Conservation (phyloP, 2,329 filamentous ascomycete genomes). For the Trichoderma harzianum region DNA sequence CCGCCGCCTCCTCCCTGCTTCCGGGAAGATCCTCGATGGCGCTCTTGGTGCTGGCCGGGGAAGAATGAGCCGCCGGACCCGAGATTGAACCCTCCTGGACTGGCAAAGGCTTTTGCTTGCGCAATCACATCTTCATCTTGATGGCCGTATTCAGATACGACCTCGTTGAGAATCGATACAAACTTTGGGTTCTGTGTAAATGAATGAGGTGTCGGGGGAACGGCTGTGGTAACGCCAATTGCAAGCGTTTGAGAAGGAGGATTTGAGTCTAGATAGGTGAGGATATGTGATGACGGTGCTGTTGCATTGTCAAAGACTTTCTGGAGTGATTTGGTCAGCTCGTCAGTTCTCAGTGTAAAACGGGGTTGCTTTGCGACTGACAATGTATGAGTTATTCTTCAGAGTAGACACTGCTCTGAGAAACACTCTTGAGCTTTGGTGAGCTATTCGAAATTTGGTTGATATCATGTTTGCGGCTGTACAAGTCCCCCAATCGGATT, state of each 20-base stretch:
- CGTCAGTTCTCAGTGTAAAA: slow-evolving; percentile 40
- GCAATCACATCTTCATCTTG: slow-evolving; percentile 53
- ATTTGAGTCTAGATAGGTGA: slow-evolving; percentile 57
- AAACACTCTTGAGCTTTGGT: slow-evolving; percentile 22
- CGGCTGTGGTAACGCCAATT: slow-evolving; percentile 54
- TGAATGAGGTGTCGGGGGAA: slow-evolving; percentile 60
- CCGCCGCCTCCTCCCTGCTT: slow-evolving; percentile 40
- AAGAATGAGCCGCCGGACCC: slow-evolving; percentile 52
- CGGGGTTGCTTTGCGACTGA: slow-evolving; percentile 32
- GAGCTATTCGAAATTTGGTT: slow-evolving; percentile 25
- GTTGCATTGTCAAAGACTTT: slow-evolving; percentile 54
- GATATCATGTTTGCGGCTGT: slow-evolving; percentile 26
- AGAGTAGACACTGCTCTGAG: slow-evolving; percentile 44
- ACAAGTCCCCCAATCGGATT: not conserved
- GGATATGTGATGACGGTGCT: slow-evolving; percentile 46
- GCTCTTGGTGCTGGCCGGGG: slow-evolving; percentile 40
- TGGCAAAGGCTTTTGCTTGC: slow-evolving; percentile 59
- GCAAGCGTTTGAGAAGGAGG: slow-evolving; percentile 54
- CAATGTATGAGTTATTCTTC: slow-evolving; percentile 52
- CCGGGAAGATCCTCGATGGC: slow-evolving; percentile 31
- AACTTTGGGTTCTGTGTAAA: slow-evolving; percentile 60
- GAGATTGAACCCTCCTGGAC: slow-evolving; percentile 52
- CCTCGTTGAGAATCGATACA: slow-evolving; percentile 55
- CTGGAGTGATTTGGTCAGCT: slow-evolving; percentile 35
- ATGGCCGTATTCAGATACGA: slow-evolving; percentile 53